These are phyloP conservation scores for Calocera viscosa DNA, from an alignment of 768 basidiomycete genomes.

Conservation along the genomic window DNA sequence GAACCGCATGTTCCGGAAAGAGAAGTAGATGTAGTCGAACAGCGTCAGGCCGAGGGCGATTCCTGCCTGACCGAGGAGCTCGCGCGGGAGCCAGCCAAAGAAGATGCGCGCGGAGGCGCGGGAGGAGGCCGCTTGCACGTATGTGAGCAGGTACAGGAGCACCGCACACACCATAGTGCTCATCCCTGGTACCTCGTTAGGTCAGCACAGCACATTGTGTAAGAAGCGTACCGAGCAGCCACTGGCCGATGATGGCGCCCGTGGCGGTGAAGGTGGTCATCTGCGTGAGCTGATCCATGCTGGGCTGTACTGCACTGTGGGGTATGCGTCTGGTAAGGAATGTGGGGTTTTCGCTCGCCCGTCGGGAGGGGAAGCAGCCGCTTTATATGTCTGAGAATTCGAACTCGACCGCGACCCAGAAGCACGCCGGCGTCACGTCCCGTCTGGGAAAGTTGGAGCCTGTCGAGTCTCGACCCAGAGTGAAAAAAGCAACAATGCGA, in stretches of 20 bases:
- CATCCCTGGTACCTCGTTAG: background rate
- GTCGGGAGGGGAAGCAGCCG: too few species aligned
- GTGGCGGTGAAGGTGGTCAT: background rate
- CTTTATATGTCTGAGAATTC: too few species aligned
- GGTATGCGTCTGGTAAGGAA: background rate
- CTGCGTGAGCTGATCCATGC: background rate
- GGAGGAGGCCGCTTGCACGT: background rate
- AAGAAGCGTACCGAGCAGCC: background rate
- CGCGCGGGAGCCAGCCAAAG: background rate
- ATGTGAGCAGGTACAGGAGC: background rate
- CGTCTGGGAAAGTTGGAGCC: too few species aligned
- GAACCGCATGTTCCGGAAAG: background rate
- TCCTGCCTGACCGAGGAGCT: background rate
- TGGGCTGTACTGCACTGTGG: background rate
- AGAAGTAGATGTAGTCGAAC: conserved; percentile 1
- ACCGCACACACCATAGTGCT: background rate
- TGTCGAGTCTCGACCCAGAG: too few species aligned
- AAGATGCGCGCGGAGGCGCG: background rate
- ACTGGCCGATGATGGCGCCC: background rate
- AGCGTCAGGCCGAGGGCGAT: background rate
- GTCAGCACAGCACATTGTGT: background rate
- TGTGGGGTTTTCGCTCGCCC: too few species aligned
- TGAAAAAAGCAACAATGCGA: too few species aligned
- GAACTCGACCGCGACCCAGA: too few species aligned
- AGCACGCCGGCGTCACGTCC: too few species aligned